Evolutionary conservation across 371 early-diverging fungal genomes (phyloP).

Genomic region (Rhizopus stolonifer): DNA sequence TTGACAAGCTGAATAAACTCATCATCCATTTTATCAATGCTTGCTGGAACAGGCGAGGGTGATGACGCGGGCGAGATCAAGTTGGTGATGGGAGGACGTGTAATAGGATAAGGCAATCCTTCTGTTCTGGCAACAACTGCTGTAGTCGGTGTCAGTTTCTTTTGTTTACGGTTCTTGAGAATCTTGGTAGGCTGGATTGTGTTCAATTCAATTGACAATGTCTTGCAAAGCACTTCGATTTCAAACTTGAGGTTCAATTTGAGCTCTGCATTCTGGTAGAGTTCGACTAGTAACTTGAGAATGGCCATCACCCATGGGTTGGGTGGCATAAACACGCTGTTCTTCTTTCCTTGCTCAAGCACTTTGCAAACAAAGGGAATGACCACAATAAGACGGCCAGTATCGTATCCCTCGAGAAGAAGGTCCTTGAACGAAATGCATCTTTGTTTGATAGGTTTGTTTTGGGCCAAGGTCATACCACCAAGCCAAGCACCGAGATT

Average conservation of each 20-base stretch:
- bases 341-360: conserved; percentile 81
- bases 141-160: conserved; percentile 21
- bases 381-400: conserved; percentile 86
- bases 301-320: conserved; percentile 98
- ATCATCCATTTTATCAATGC: conserved; percentile 1
- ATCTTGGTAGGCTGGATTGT: conserved; percentile 63
- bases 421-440: conserved; percentile 92
- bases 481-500: conserved; percentile 98
- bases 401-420: conserved; percentile 87
- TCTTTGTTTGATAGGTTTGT: conserved; percentile 92
- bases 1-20: conserved; percentile 48
- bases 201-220: conserved; percentile 78
- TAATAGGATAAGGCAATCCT: conserved; percentile 19
- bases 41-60: background rate
- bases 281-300: conserved; percentile 84
- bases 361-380: conserved; percentile 99
- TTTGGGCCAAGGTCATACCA: conserved; percentile 89
- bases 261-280: conserved; percentile 90
- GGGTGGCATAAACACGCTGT: conserved; percentile 90
- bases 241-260: conserved; percentile 96
- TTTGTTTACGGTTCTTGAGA: conserved; percentile 67
- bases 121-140: conserved; percentile 28
- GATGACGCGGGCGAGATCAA: conserved; percentile 7
- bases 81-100: conserved; percentile 16
- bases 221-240: conserved; percentile 95